These are phyloP conservation scores for Colletotrichum sp. DNA, from an alignment of 2,329 filamentous ascomycete species.

Conservation along the genomic window DNA sequence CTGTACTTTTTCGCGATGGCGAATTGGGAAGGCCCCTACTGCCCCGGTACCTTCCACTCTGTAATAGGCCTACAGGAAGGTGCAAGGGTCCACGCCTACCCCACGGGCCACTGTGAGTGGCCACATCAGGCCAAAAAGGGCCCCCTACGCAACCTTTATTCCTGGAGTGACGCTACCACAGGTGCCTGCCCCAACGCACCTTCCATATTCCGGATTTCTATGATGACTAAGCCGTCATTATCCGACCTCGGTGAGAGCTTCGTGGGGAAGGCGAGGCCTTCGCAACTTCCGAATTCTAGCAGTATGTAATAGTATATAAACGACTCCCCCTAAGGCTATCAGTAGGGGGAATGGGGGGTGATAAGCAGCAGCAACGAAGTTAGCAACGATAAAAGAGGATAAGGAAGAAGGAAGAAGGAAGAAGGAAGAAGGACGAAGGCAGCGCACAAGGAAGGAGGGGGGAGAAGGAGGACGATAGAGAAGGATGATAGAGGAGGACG, in stretches of 20 bases:
- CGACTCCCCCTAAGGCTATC: too few relatives aligned
- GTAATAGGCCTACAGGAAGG: background rate
- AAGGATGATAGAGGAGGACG: too few relatives aligned
- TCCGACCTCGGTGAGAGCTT: background rate
- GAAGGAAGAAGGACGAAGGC: background rate
- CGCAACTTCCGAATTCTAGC: too few relatives aligned
- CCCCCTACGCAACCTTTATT: background rate
- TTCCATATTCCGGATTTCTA: background rate
- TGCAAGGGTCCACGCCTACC: background rate
- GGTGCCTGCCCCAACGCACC: background rate
- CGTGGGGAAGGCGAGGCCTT: too few relatives aligned
- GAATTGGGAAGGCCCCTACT: background rate
- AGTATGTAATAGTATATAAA: too few relatives aligned
- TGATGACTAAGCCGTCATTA: background rate
- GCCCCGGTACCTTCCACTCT: background rate
- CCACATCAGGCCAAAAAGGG: background rate
- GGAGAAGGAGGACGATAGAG: background rate
- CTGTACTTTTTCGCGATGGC: conserved; percentile 21
- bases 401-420: background rate
- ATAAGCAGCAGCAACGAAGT: too few relatives aligned
- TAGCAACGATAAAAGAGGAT: too few relatives aligned
- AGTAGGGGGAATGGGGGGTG: too few relatives aligned
- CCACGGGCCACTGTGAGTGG: background rate
- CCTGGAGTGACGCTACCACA: background rate
- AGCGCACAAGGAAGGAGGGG: background rate